Base-by-base conservation (phyloP, 352 stramenopile genomes). In the Pythium periplocum region DNA sequence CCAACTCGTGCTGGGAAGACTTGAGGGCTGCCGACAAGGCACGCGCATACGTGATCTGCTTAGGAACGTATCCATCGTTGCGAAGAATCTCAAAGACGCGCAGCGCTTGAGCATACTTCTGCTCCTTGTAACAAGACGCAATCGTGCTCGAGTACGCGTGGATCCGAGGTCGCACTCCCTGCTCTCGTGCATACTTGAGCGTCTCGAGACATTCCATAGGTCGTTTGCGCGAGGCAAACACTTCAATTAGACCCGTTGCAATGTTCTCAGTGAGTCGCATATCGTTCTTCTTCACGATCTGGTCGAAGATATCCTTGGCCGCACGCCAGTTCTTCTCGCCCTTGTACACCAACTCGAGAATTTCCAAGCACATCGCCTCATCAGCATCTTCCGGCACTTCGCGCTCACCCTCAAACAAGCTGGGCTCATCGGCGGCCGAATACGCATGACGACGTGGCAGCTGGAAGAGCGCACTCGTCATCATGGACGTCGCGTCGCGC, bases 51-150 rank as follows among this genome's bases (percentile, higher is more conserved):
- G 83, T 94, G 34, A 94, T 79, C 11, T 59, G 68, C 59, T 87
- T 78, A 4, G 83, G 81, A 41, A 90, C 64, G 64, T 88, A 94
- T 17, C 83, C 81, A 56, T 94, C 83, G 53, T 86, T 89, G 51
- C 83, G 71, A 79, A 92, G 90, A 63, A 94, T 83, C 52, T 94
- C 83, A 48, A 94, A 94, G 53, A 94, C 75, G 11, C 81, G 74
- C 53, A 94, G 61, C n/a, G 83, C 83, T 38, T 87, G 68, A 10
- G 68, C 56, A 61, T 68, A 94, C 56, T 85, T 59, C 45, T 78
- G 46, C 35, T 87, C 70, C 50, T 84, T 75, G 68, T 94, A 94
- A 63, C 83, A 92, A 36, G 73, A 86, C 54, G 75, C 67, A 56
- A 94, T 88, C 41, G 79, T 75, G 51, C 65, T 77, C 42, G 83